Conservation (phyloP, 768 basidiomycete genomes). For the Boletus pseudo-olivaceus region DNA sequence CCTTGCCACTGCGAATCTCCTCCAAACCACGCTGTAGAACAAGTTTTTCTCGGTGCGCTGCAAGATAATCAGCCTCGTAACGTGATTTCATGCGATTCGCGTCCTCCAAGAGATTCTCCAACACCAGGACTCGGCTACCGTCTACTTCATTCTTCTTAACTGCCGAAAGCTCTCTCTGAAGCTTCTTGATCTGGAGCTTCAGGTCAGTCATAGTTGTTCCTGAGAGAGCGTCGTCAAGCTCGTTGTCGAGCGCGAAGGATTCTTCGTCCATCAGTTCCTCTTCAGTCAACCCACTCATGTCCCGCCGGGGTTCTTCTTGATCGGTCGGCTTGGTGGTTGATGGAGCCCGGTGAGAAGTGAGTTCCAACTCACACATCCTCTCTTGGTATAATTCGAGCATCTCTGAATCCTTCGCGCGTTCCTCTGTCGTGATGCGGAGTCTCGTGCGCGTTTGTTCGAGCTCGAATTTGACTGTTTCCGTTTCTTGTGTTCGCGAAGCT, state of each 20-base stretch:
- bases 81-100: slow-evolving; percentile 86
- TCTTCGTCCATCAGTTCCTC: slow-evolving; percentile 47
- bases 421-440: slow-evolving; percentile 63
- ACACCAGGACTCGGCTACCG: slow-evolving; percentile 71
- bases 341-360: slow-evolving; percentile 52
- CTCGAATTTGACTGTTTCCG: slow-evolving; percentile 69
- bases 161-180: slow-evolving; percentile 77
- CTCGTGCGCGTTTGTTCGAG: slow-evolving; percentile 72
- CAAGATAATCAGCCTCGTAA: slow-evolving; percentile 85
- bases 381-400: slow-evolving; percentile 89
- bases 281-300: slow-evolving; percentile 38
- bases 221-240: slow-evolving; percentile 81
- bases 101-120: slow-evolving; percentile 89
- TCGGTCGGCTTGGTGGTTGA: slow-evolving; percentile 25
- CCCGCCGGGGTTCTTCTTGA: slow-evolving; percentile 12
- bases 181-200: slow-evolving; percentile 79
- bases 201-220: slow-evolving; percentile 90
- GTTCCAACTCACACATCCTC: slow-evolving; percentile 82
- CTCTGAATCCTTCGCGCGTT: slow-evolving; percentile 76
- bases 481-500: slow-evolving; percentile 63
- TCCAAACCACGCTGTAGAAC: slow-evolving; percentile 79
- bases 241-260: slow-evolving; percentile 69
- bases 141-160: slow-evolving; percentile 74
- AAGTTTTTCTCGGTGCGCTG: slow-evolving; percentile 79
- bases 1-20: slow-evolving; percentile 85